These are phyloP conservation scores for Cardamine occulta DNA, from an alignment of 345 rosid genomes.

Conservation along the genomic window DNA sequence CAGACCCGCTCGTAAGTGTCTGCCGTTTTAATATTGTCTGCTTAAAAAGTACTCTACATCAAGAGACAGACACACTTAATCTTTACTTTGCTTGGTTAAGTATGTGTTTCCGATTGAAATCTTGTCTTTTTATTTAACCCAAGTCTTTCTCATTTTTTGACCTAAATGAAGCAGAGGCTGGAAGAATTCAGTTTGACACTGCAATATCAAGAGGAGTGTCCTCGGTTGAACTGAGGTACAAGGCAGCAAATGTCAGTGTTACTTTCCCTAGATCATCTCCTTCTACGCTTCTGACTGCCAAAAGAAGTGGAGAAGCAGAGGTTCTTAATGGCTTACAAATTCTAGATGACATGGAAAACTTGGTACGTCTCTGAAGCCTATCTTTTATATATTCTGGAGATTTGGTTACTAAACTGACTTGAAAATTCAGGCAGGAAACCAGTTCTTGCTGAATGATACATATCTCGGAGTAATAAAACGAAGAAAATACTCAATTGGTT, in stretches of 20 bases:
- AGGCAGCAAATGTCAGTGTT: slow-evolving; percentile 60
- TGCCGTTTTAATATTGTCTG: neutral
- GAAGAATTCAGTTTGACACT: slow-evolving; percentile 65
- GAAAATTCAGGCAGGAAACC: slow-evolving; percentile 55
- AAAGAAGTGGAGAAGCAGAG: slow-evolving; percentile 62
- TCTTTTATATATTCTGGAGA: neutral
- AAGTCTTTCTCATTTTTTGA: slow-evolving; percentile 20
- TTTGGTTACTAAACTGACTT: slow-evolving; percentile 28
- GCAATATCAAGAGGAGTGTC: slow-evolving; percentile 68
- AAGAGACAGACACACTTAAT: neutral
- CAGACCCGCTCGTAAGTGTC: slow-evolving; percentile 58
- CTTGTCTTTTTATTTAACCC: neutral
- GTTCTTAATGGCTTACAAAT: slow-evolving; percentile 71
- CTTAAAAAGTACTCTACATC: neutral
- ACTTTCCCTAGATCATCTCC: neutral
- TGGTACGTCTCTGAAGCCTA: slow-evolving; percentile 51
- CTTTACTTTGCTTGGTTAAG: slow-evolving; percentile 1
- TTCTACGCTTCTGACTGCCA: slow-evolving; percentile 70
- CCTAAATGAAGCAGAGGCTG: slow-evolving; percentile 51
- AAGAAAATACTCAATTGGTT: slow-evolving; percentile 59
- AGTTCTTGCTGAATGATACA: slow-evolving; percentile 42
- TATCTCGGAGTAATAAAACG: slow-evolving; percentile 67
- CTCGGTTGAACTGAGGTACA: slow-evolving; percentile 61
- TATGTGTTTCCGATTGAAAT: neutral
- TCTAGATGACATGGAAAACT: slow-evolving; percentile 50